Conservation (phyloP, 2,329 filamentous ascomycete species). For the Tolypocladium sp. region DNA sequence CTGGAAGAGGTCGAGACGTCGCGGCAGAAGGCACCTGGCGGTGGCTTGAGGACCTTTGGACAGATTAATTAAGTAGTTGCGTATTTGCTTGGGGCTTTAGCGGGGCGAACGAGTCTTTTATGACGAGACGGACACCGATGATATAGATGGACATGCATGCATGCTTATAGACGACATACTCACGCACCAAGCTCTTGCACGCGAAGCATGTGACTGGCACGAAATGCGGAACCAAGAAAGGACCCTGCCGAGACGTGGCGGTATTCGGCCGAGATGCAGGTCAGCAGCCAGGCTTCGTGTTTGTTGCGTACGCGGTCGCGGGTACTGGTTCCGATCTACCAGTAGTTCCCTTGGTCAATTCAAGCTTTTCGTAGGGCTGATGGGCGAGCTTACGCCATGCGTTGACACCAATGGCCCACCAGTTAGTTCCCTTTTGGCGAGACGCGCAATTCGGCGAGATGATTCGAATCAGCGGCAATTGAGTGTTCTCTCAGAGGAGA, state of each 20-base stretch:
- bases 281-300: neutral
- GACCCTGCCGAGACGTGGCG: neutral
- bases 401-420: neutral
- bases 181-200: neutral
- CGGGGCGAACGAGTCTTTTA: neutral
- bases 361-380: neutral
- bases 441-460: neutral
- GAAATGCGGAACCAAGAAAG: too few relatives aligned
- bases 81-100: neutral
- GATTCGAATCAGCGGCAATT: neutral
- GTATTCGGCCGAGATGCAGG: neutral
- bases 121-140: neutral
- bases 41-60: constrained; percentile 14
- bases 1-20: constrained; percentile 27
- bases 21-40: constrained; percentile 13
- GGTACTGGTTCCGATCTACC: neutral
- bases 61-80: neutral
- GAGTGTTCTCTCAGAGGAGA: neutral
- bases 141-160: neutral
- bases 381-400: neutral
- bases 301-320: neutral
- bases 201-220: neutral
- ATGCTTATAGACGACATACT: neutral
- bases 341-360: neutral
- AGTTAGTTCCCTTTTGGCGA: neutral